Evolutionary conservation across 2,329 filamentous ascomycete genomes (phyloP), one percentile per base, ranked within the genome.

Genomic region (Beauveria bassiana): DNA sequence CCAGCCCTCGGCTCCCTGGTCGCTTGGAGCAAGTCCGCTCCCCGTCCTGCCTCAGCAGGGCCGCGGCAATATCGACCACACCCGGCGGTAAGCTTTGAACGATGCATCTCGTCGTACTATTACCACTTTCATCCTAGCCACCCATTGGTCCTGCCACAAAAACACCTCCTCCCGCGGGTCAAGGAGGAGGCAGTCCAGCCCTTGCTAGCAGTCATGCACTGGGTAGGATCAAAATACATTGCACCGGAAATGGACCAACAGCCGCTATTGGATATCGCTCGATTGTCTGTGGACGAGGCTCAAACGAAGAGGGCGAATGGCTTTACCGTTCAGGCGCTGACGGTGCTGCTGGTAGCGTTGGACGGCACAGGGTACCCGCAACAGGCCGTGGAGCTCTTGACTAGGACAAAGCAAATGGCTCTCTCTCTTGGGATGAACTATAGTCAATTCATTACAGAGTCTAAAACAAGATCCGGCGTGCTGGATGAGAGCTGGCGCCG

Each of bases 401-500:
- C 2, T 1, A 31, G 43, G 8, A 34, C 51, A 6, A 61, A 61
- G 6, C 8, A 18, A 2, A 31, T 51, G 43, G 20, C 42, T 9
- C 45, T 55, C 10, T 28, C 38, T 1, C 57, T 59, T 3, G 81
- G 83, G 10, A 82, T 86, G 47, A 59, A 59, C 26, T 34, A 18
- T 5, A 6, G 14, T 5, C 45, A n/a, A 20, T 28, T 49, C 16
- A 2, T 26, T 0, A 20, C 9, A 4, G 16, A 49, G 20, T 18
- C 22, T 1, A 22, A 24, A 16, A 14, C 7, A 14, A 9, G 47
- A 14, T 51, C 38, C 6, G 20, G 14, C 0, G 76, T 89, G 8
- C 70, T 90, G 3, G 87, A 90, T 68, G 90, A 95, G 72, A 87
- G 86, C 71, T 86, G 88, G 81, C 83, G 90, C 20, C 81, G 90